Evolutionary conservation across 345 rosid genomes (phyloP).

Genomic region (Firmiana major): DNA sequence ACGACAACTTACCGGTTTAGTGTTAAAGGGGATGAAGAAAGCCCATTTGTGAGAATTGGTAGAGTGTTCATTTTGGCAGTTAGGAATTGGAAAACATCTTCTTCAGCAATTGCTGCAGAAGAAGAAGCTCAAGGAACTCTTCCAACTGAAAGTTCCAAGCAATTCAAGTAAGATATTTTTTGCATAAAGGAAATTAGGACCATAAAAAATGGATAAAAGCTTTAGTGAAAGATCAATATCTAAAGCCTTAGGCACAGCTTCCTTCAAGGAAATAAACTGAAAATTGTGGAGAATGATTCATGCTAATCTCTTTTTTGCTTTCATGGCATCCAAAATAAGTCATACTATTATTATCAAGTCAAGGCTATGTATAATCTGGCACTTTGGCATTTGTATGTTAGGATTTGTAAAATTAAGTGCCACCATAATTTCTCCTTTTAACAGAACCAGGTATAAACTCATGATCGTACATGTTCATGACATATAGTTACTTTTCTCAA

Average conservation of each 20-base stretch:
- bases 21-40: conserved; percentile 7
- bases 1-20: conserved; percentile 21
- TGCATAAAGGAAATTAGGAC: background rate
- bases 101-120: conserved; percentile 21
- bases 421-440: background rate
- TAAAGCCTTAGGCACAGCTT: background rate
- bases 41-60: conserved; percentile 30
- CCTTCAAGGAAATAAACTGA: background rate
- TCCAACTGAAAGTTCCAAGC: conserved; percentile 29
- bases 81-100: conserved; percentile 21
- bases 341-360: background rate
- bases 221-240: background rate
- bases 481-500: background rate
- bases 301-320: background rate
- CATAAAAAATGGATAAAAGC: background rate
- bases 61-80: conserved; percentile 24
- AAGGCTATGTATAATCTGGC: background rate
- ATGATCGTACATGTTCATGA: background rate
- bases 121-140: conserved; percentile 15
- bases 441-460: background rate
- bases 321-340: background rate
- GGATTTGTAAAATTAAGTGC: background rate
- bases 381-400: background rate
- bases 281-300: background rate
- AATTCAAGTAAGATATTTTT: conserved; percentile 31